phyloP scores from a whole-genome alignment of 2,329 filamentous ascomycete genomes.

The Cladosporium sphaerospermum region DNA sequence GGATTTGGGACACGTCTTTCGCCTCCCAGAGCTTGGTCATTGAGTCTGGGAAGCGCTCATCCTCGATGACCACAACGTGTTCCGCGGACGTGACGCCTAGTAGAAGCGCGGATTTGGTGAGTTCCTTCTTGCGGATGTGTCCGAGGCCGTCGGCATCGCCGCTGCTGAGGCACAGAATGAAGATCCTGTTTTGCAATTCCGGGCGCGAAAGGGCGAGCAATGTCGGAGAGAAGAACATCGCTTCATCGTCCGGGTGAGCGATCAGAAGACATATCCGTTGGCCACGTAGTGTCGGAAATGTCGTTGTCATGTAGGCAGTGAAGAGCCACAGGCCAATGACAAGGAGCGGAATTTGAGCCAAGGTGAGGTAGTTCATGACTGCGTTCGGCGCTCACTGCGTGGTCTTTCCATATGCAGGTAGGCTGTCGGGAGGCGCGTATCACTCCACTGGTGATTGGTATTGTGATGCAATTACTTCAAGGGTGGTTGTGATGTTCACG shows the following conservation, averaged over 20 bases:
- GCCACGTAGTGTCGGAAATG: slow-evolving; percentile 63
- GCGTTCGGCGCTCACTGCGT: too few species aligned
- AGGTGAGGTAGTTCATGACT: slow-evolving; percentile 37
- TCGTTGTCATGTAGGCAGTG: slow-evolving; percentile 38
- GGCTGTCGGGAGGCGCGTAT: too few species aligned
- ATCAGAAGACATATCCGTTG: slow-evolving; percentile 90
- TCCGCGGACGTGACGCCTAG: slow-evolving; percentile 69
- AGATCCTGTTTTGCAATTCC: slow-evolving; percentile 78
- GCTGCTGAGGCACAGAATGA: slow-evolving; percentile 86
- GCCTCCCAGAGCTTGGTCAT: slow-evolving; percentile 77
- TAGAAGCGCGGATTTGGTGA: slow-evolving; percentile 69
- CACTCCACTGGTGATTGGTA: too few species aligned
- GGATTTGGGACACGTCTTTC: slow-evolving; percentile 60
- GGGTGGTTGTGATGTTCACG: too few species aligned
- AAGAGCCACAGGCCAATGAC: slow-evolving; percentile 42
- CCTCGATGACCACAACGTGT: slow-evolving; percentile 78
- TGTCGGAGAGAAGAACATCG: slow-evolving; percentile 97
- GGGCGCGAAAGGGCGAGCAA: slow-evolving; percentile 77
- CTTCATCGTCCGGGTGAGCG: slow-evolving; percentile 96
- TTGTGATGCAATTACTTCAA: too few species aligned
- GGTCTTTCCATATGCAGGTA: too few species aligned
- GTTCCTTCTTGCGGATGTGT: slow-evolving; percentile 72
- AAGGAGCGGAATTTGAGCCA: slow-evolving; percentile 35
- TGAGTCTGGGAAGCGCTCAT: slow-evolving; percentile 77
- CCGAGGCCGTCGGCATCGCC: slow-evolving; percentile 88